Percentiles rank a stretch among this genome's conserved stretches.
Evolutionary conservation across 306 rosid genomes (phyloP).

Genomic region (Ceratonia siliqua): DNA sequence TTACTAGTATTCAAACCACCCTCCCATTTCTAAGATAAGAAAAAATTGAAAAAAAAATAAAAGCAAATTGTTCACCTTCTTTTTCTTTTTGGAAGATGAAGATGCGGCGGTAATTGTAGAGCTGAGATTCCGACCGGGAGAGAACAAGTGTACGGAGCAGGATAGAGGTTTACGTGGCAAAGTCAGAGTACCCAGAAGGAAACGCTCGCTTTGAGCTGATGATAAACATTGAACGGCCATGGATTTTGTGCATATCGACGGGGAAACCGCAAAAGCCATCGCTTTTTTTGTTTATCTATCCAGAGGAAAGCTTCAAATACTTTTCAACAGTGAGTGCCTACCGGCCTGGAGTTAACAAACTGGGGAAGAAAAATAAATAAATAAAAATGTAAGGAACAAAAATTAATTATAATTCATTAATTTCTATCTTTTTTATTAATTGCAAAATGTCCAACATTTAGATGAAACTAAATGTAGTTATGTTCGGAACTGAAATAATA

Average conservation of each 20-base stretch:
- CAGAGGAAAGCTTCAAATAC: background rate
- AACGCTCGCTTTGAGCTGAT: slow-evolving; percentile 27
- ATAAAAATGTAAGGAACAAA: too few species aligned
- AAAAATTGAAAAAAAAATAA: background rate
- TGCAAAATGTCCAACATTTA: too few species aligned
- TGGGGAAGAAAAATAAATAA: too few species aligned
- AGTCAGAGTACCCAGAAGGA: slow-evolving; percentile 14
- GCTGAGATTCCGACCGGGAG: slow-evolving; percentile 46
- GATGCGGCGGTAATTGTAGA: slow-evolving; percentile 40
- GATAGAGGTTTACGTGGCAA: slow-evolving; percentile 48
- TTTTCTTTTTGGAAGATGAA: slow-evolving; percentile 50
- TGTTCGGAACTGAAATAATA: too few species aligned
- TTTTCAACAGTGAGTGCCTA: background rate
- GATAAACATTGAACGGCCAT: slow-evolving; percentile 42
- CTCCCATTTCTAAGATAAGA: background rate
- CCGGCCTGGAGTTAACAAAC: background rate
- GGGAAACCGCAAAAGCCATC: slow-evolving; percentile 51
- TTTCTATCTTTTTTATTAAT: too few species aligned
- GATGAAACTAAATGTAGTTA: too few species aligned
- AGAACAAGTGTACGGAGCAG: slow-evolving; percentile 43
- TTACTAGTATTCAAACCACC: background rate
- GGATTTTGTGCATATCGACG: slow-evolving; percentile 37
- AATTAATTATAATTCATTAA: too few species aligned
- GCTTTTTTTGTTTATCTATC: background rate
- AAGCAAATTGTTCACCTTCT: slow-evolving; percentile 46